These are phyloP conservation scores for Dictyostelium gargantuum DNA, from an alignment of 208 protist species.

Conservation along the genomic window DNA sequence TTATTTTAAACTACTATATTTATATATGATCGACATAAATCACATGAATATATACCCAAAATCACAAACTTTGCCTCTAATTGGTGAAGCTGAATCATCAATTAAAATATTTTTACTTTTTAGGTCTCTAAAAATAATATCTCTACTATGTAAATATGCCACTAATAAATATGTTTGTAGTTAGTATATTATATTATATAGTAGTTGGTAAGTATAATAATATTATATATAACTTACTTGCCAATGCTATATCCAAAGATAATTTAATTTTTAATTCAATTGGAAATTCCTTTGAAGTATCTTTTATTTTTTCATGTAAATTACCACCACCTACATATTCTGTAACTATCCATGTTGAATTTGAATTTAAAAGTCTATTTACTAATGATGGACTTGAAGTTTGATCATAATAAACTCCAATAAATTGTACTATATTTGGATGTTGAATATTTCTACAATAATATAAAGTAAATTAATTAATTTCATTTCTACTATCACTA, in stretches of 20 bases:
- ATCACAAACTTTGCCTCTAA: constrained; percentile 55
- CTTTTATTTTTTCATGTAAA: constrained; percentile 37
- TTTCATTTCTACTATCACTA: no score
- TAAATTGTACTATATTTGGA: constrained; percentile 66
- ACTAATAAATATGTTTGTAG: no score
- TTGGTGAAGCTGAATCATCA: constrained; percentile 15
- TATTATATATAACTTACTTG: constrained; percentile 43
- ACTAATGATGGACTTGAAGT: not conserved
- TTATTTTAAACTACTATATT: no score
- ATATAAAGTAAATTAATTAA: not conserved
- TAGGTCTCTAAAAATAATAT: constrained; percentile 63
- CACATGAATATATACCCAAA: constrained; percentile 34
- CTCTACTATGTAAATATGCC: constrained; percentile 51
- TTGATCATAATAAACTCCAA: constrained; percentile 62
- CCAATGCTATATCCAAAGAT: constrained; percentile 49
- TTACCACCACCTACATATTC: constrained; percentile 39
- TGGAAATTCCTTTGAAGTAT: not conserved
- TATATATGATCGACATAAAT: no score
- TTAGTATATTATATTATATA: no score
- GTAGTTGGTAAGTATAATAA: no score
- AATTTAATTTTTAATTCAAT: constrained; percentile 39
- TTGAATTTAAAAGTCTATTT: not conserved
- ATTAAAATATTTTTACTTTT: constrained; percentile 63
- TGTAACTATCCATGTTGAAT: constrained; percentile 57
- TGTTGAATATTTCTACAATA: constrained; percentile 57